These are phyloP conservation scores for Pseudogymnoascus sp. DNA, from an alignment of 2,329 filamentous ascomycete genomes.

Conservation along the genomic window DNA sequence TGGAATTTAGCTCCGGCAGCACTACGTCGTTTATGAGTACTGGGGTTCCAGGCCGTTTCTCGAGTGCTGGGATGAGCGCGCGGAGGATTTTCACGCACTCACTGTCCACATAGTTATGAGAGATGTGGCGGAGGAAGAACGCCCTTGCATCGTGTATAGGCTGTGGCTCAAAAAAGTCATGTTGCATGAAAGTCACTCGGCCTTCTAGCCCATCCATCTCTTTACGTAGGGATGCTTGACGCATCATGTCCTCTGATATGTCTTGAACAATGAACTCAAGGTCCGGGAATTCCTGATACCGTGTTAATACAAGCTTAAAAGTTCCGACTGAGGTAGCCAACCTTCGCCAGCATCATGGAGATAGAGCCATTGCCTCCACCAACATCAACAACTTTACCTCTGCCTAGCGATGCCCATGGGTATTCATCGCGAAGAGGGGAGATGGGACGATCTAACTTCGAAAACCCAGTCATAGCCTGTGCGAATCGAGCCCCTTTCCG, in stretches of 20 bases:
- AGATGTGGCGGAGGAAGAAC: constrained; percentile 33
- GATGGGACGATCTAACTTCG: constrained; percentile 25
- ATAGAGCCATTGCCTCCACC: constrained; percentile 27
- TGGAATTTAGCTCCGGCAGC: constrained; percentile 23
- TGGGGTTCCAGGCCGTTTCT: constrained; percentile 22
- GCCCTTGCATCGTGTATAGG: constrained; percentile 25
- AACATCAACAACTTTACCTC: constrained; percentile 26
- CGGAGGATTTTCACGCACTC: constrained; percentile 32
- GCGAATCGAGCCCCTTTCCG: constrained; percentile 25
- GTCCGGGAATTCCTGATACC: constrained; percentile 6
- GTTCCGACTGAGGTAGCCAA: constrained; percentile 15
- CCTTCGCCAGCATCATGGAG: constrained; percentile 20
- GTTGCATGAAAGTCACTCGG: constrained; percentile 25
- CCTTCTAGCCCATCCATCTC: no score
- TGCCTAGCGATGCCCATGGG: constrained; percentile 22
- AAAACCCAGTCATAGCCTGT: constrained; percentile 26
- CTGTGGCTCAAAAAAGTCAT: constrained; percentile 34
- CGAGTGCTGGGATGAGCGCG: constrained; percentile 30
- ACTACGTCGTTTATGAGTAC: constrained; percentile 31
- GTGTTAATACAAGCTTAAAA: not conserved
- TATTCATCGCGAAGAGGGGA: constrained; percentile 23
- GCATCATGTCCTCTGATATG: constrained; percentile 6
- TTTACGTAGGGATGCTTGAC: constrained; percentile 14
- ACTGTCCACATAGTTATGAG: constrained; percentile 36
- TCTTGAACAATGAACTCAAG: constrained; percentile 13